Conservation (phyloP, 352 stramenopile species). For the Phytophthora capsici region DNA sequence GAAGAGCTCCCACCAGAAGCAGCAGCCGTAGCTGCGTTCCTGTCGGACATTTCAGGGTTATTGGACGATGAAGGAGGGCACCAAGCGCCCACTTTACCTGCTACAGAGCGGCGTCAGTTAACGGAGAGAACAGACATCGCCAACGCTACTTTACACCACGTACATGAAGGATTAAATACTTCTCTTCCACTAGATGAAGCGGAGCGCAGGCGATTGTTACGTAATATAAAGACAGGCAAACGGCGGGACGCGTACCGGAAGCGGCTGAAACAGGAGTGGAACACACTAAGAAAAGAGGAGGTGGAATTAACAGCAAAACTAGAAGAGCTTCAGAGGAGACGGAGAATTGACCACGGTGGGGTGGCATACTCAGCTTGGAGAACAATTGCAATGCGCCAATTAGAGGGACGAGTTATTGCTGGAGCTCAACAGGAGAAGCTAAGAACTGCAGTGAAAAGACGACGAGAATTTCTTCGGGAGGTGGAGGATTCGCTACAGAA, state of each 20-base stretch:
- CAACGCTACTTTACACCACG: background rate
- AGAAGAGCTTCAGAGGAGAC: constrained; percentile 9
- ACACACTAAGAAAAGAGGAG: constrained; percentile 19
- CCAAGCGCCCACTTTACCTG: background rate
- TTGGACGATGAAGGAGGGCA: constrained; percentile 15
- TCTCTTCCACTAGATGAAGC: constrained; percentile 11
- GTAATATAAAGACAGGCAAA: constrained; percentile 25
- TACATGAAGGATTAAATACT: background rate
- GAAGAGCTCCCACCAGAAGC: constrained; percentile 11
- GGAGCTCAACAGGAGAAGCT: constrained; percentile 22
- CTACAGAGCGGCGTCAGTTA: background rate
- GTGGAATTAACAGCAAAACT: constrained; percentile 19
- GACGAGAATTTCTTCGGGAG: constrained; percentile 21
- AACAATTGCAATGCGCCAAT: constrained; percentile 25
- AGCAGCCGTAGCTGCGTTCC: constrained; percentile 24
- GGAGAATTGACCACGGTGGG: background rate
- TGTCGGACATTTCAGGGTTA: constrained; percentile 27
- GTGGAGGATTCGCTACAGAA: constrained; percentile 14
- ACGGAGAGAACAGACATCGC: constrained; percentile 6
- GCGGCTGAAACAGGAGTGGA: constrained; percentile 24
- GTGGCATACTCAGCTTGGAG: constrained; percentile 12
- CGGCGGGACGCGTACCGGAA: constrained; percentile 27
- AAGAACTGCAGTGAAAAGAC: constrained; percentile 16
- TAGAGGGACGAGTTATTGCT: constrained; percentile 11
- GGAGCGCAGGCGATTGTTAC: constrained; percentile 14